Conservation (phyloP, 2,329 filamentous ascomycete genomes). For the Fusarium paranaense region DNA sequence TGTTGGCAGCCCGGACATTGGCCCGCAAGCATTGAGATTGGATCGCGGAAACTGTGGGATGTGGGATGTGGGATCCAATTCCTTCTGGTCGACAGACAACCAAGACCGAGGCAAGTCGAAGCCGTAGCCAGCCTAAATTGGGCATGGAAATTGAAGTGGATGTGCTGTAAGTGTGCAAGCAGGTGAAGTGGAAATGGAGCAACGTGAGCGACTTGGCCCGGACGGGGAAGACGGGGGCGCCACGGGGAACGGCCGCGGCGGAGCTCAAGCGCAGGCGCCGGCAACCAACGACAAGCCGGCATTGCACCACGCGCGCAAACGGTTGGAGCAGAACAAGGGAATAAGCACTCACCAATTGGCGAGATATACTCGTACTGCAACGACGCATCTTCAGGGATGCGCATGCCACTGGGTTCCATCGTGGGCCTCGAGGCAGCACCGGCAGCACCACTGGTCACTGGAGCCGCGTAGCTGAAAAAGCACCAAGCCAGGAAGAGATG, state of each 20-base stretch:
- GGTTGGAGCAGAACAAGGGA: slow-evolving; percentile 51
- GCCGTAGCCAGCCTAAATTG: slow-evolving; percentile 35
- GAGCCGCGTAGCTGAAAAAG: slow-evolving; percentile 34
- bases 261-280: slow-evolving; percentile 41
- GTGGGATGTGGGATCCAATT: slow-evolving; percentile 19
- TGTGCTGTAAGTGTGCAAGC: slow-evolving; percentile 13
- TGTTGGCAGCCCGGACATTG: slow-evolving; percentile 5
- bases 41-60: slow-evolving; percentile 20
- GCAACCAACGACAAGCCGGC: slow-evolving; percentile 59
- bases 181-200: slow-evolving; percentile 9
- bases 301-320: slow-evolving; percentile 61
- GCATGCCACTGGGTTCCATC: slow-evolving; percentile 57
- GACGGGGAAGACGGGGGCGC: slow-evolving; percentile 41
- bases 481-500: slow-evolving; percentile 15
- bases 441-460: slow-evolving; percentile 33
- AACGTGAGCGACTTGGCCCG: slow-evolving; percentile 36
- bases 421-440: slow-evolving; percentile 33
- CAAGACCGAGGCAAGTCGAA: slow-evolving; percentile 9
- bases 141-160: slow-evolving; percentile 26
- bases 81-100: slow-evolving; percentile 1
- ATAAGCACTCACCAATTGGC: slow-evolving; percentile 65
- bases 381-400: slow-evolving; percentile 59
- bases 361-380: slow-evolving; percentile 59
- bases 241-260: slow-evolving; percentile 42
- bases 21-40: slow-evolving; percentile 12